phyloP scores from a whole-genome alignment of 768 basidiomycete species.

The Neoboletus brunneissimus region DNA sequence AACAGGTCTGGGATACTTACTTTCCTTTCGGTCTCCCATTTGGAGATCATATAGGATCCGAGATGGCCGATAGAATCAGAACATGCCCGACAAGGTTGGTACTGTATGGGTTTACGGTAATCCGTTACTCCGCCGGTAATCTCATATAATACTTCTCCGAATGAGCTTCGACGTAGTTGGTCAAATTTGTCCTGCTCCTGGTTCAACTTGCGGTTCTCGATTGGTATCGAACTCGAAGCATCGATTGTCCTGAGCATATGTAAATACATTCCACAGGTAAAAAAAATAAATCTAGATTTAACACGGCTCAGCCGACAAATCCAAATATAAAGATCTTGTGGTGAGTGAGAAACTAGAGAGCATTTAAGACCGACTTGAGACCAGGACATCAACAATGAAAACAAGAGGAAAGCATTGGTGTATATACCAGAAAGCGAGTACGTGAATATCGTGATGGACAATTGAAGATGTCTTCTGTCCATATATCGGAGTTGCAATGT shows the following conservation, averaged over 20 bases:
- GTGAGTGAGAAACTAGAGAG: not conserved
- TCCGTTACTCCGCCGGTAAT: not conserved
- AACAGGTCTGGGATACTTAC: no score
- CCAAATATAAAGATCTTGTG: conserved; percentile 2
- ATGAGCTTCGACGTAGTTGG: not conserved
- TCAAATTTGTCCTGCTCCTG: no score
- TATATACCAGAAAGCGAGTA: conserved; percentile 13
- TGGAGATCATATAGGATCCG: not conserved
- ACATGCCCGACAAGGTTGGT: not conserved
- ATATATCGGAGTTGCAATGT: not conserved
- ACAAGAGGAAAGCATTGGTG: conserved; percentile 9
- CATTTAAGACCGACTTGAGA: conserved; percentile 5
- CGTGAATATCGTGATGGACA: conserved; percentile 11
- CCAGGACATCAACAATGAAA: conserved; percentile 8
- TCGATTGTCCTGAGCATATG: not conserved
- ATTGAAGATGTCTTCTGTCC: conserved; percentile 11
- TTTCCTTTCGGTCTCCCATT: not conserved
- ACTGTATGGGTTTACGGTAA: not conserved
- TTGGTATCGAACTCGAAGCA: not conserved
- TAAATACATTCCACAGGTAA: not conserved
- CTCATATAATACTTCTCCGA: not conserved
- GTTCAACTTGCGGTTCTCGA: not conserved
- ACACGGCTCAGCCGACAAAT: conserved; percentile 15
- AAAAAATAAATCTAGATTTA: not conserved
- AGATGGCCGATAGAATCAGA: not conserved